A percentile compares a stretch with the other conserved stretches of the same genome.
Conservation (phyloP, 306 rosid genomes). For the Boehmeria nivea region DNA sequence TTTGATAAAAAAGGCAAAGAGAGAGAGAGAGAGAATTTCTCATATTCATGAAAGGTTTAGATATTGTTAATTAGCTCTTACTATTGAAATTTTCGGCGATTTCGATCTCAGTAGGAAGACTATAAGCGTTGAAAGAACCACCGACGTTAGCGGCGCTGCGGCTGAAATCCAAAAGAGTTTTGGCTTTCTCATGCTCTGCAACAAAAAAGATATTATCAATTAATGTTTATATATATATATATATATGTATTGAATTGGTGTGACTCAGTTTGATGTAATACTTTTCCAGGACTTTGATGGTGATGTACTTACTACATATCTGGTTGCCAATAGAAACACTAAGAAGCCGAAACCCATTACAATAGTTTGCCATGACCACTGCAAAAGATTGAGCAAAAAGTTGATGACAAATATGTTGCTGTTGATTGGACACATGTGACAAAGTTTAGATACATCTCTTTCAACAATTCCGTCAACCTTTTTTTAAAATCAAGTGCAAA, state of each 20-base stretch:
- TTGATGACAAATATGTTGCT: no score
- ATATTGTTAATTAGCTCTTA: not conserved
- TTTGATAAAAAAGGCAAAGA: no score
- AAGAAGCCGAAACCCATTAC: conserved; percentile 64
- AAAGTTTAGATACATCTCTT: no score
- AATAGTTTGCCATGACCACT: conserved; percentile 98
- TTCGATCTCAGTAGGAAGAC: conserved; percentile 54
- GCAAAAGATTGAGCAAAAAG: conserved; percentile 24
- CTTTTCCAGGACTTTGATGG: not conserved
- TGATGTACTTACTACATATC: conserved; percentile 67
- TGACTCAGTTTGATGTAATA: not conserved
- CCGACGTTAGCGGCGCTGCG: conserved; percentile 61
- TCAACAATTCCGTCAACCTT: no score
- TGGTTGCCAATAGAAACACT: conserved; percentile 52
- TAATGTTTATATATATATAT: no score
- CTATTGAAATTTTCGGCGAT: not conserved
- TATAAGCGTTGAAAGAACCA: conserved; percentile 52
- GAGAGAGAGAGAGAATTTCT: not conserved
- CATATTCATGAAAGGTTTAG: not conserved
- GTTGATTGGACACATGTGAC: no score
- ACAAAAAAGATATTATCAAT: not conserved
- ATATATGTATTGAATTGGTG: not conserved
- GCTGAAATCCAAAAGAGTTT: conserved; percentile 79
- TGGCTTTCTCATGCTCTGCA: conserved; percentile 59
- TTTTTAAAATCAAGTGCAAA: no score